Evolutionary conservation across 345 rosid species (phyloP), one percentile per base, ranked within the genome.

Genomic region (Melastoma malabathricum): DNA sequence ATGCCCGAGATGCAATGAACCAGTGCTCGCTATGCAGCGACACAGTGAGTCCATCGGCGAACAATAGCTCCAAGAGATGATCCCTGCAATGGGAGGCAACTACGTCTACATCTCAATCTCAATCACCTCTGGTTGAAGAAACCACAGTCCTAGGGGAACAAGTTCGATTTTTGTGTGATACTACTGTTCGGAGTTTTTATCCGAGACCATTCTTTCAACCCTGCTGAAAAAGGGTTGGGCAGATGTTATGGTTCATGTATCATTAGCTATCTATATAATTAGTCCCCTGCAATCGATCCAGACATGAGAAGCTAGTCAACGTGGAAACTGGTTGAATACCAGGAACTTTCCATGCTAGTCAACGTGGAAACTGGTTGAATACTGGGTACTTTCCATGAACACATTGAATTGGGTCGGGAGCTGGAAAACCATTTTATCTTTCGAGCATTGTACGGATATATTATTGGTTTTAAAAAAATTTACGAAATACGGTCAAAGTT

Each of bases 1-100:
- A 47, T 92, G 97, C 56, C 64, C 80, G 38, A 74, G 79, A 66
- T 92, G 97, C 68, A 68, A 68, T 14, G 90, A 84, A 68, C 88
- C 71, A 1, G 88, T 92, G 51, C 72, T 73, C 45, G 97, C 95
- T 15, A 92, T 87, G 87, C 95, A 82, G 73, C 74, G 88, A 59
- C 81, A 43, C 44, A 51, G 34, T 0, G 51, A 47, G 27, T 18
- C 49, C 0, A 20, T 43, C 12, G 54, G 43, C 41, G n/a, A 54
- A 27, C 47, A 15, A 47, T 16, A 54, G 47, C 51, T 53, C 58
- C 2, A 27, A 19, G 25, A 61, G 54, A 47, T 61, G 64, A 61
- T 43, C 17, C 14, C 3, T 18, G 55, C 1, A 5, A 34, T 9
- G 0, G 38, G 25, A 22, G 25, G 25, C 25, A 22, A 22, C 25